These are phyloP conservation scores for Thalassiosira oceanica DNA, from an alignment of 352 stramenopile genomes.

Conservation along the genomic window DNA sequence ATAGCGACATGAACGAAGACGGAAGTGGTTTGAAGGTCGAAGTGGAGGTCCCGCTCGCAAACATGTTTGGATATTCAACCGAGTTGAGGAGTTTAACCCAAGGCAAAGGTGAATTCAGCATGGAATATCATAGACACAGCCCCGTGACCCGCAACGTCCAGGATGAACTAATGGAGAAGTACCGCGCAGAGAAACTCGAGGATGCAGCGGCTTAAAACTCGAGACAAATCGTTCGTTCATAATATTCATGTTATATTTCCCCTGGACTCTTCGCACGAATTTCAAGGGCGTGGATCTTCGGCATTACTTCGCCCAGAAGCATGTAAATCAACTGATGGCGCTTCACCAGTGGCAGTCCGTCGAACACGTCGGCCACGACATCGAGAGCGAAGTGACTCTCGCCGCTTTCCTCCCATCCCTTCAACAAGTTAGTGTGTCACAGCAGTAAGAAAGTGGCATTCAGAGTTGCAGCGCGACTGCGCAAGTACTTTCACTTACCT, in stretches of 20 bases:
- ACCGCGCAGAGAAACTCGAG: slow-evolving; percentile 84
- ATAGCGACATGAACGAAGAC: slow-evolving; percentile 93
- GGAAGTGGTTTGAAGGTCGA: slow-evolving; percentile 87
- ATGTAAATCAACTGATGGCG: slow-evolving; percentile 82
- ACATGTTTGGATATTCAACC: slow-evolving; percentile 99
- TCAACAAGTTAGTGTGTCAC: too few relatives aligned
- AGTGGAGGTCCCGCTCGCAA: slow-evolving; percentile 90
- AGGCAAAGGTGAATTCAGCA: slow-evolving; percentile 98
- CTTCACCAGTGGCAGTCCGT: slow-evolving; percentile 76
- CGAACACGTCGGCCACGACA: slow-evolving; percentile 76
- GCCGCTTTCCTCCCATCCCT: slow-evolving; percentile 54
- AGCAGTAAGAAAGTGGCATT: too few relatives aligned
- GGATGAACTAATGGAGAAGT: slow-evolving; percentile 92
- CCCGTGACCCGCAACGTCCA: slow-evolving; percentile 90
- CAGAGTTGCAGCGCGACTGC: too few relatives aligned
- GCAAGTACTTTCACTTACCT: too few relatives aligned
- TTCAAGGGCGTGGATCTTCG: slow-evolving; percentile 77
- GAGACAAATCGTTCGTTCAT: too few relatives aligned
- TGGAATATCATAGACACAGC: slow-evolving; percentile 98
- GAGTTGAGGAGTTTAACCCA: slow-evolving; percentile 93
- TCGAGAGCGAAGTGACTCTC: slow-evolving; percentile 78
- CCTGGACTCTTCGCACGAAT: slow-evolving; percentile 71
- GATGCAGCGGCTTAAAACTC: slow-evolving; percentile 54
- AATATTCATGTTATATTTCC: too few relatives aligned
- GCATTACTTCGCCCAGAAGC: slow-evolving; percentile 76